Base-by-base conservation (phyloP, 306 rosid genomes). In the Vachellia collinsii region DNA sequence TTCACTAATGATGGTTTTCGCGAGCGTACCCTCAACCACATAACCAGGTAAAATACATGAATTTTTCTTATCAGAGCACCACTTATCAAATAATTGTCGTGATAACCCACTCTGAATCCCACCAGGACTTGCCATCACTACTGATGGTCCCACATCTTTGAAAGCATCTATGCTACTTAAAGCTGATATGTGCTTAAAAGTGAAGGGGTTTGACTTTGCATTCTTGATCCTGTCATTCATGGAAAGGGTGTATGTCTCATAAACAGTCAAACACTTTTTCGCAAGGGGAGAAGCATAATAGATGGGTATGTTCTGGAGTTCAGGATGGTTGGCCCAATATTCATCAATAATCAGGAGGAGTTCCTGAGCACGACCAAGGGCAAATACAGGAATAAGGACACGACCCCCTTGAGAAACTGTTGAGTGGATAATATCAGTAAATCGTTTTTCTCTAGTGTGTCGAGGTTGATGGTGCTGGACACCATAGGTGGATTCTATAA, bases 241-340 rank as follows among this genome's bases (percentile, higher is more conserved):
- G 66, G 99, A 94, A 77, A 90, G 97, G 71, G 94, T 94, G 88
- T 93, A 94, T 0, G 99, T 94, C 90, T 94, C 97, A 19, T 93
- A 94, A 34, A 94, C 99, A 66, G 92, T 86, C 89, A 94, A 85
- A 81, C 99, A 94, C 62, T 91, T 89, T 66, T 93, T 94, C 0
- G 99, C 99, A 71, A 94, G 97, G 9, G 99, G 99, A 63, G 99
- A 94, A 84, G 99, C 99, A 88, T 94, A 94, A 47, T 91, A 93
- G 64, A 94, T 93, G 47, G 99, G 97, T 79, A 91, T 90, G 72
- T 91, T 91, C 51, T 93, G 94, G 58, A 94, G 95, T 75, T 94
- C 99, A 0, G 95, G 97, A 89, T 94, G 99, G 82, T 87, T 93
- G 4, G 94, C 89, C 99, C 99, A 94, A 65, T 91, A 93, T 78